Evolutionary conservation across 2,329 filamentous ascomycete species (phyloP), one percentile per base, ranked within the genome.

Genomic region (Colletotrichum coccodes): DNA sequence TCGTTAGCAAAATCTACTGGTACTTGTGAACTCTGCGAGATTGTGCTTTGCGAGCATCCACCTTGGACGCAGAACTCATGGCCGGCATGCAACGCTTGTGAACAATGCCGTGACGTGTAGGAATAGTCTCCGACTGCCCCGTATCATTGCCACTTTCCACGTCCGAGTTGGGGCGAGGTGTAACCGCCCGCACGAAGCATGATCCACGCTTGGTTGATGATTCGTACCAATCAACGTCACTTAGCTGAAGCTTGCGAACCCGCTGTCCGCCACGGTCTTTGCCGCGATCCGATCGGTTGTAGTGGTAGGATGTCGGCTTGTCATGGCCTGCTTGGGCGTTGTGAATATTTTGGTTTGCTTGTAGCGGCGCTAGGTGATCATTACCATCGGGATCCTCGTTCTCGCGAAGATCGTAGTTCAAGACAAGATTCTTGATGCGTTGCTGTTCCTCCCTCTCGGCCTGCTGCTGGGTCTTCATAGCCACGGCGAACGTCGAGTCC

Each of bases 401-500:
- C 76, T 97, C 94, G 59, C 94, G 91, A 77, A 97, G 89, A 81
- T 99, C 96, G 77, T 98, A 97, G 80, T 98, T 98, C 74, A 99
- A 85, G 61, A 99, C 96, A 52, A 99, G 86, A 76, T 94, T 97
- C 84, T 99, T 99, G 89, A 99, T 99, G 71, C 96, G 93, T 79
- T 98, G 94, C 79, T 99, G 95, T 79, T 99, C 97, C 77, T 97
- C 96, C 60, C 92, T 92, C 78, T 98, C 95, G 3, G 94, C 95
- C 81, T 97, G 93, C 78, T 98, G 95, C 82, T 98, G 95, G 70
- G 89, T 94, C 78, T 94, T 96, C 94, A 99, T 96, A 49, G 96
- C 96, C 72, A 98, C 89, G 6, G 96, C 96, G 81, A 99, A 98
- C 57, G 90, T 95, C 0, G 96, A 98, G 79, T 99, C 93, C 2